Evolutionary conservation across 306 rosid genomes (phyloP), one percentile per base, ranked within the genome.

Genomic region (Medicago truncatula): DNA sequence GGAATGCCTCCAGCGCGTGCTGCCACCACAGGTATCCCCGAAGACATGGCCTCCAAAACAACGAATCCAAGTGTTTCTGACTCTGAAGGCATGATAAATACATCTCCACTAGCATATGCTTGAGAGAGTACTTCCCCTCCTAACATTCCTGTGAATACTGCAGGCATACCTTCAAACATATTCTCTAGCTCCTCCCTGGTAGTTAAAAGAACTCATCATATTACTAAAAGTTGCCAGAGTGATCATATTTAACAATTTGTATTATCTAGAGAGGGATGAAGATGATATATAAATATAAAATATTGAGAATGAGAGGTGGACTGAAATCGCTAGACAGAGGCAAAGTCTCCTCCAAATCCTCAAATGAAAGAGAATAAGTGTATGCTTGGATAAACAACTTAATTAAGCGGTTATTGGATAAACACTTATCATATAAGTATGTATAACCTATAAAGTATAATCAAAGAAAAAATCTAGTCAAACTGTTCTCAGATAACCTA

Each of bases 1-100:
- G 97, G 99, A 75, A 96, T 81, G 61, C 99, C 99, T 18, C 99
- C 99, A 0, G 99, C 98, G 6, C 98, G 96, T 44, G 89, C 99
- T 20, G 87, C 99, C 16, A 96, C 97, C 53, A 96, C 99, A 0
- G 99, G 97, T 56, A 96, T 81, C 25, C 99, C 99, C 2, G 99
- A 96, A 73, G 99, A 91, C 97, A 96, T 90, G 25, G 99, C 93
- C 82, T 96, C 99, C 82, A 96, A 83, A 17, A 96, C 99, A 16
- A 96, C 99, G 7, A 92, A 88, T 58, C 99, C 98, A 31, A 96
- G 96, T 25, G 99, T 96, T 80, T 96, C 99, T 0, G 99, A 96
- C 78, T 92, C 99, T 1, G 99, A 92, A 64, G 99, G 99, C 99
- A 96, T 96, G 52, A 90, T 88, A 36, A 96, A 96, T 23, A 96